Conservation (phyloP, 2,329 filamentous ascomycete genomes). For the Neofusicoccum kwambonambiense region DNA sequence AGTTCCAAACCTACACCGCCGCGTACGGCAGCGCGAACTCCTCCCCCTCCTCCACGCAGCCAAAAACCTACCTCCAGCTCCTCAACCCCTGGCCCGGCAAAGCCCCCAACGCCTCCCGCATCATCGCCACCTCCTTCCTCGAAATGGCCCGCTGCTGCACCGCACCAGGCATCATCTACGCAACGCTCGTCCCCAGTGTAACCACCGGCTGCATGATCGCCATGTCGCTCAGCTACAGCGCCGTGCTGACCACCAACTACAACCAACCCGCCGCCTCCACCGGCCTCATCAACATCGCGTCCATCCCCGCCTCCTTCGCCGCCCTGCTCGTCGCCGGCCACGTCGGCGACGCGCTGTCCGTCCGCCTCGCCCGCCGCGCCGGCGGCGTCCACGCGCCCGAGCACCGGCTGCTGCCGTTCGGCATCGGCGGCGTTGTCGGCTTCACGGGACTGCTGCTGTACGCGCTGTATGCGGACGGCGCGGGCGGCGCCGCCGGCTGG, state of each 20-base stretch:
- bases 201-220: conserved; percentile 38
- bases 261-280: conserved; percentile 29
- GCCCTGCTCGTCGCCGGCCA: conserved; percentile 29
- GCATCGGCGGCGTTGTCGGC: conserved; percentile 24
- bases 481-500: background rate
- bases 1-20: conserved; percentile 27
- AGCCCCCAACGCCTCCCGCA: conserved; percentile 19
- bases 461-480: background rate
- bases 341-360: conserved; percentile 16
- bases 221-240: conserved; percentile 41
- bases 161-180: conserved; percentile 41
- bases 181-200: conserved; percentile 39
- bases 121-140: conserved; percentile 21
- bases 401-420: too few species aligned
- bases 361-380: too few species aligned
- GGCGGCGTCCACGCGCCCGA: too few species aligned
- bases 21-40: background rate
- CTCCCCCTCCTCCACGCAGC: background rate
- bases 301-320: conserved; percentile 22
- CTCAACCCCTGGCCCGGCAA: conserved; percentile 21
- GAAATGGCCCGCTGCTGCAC: conserved; percentile 36
- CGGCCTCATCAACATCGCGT: conserved; percentile 19
- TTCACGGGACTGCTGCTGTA: conserved; percentile 20
- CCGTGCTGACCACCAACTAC: conserved; percentile 35
- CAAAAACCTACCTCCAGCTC: conserved; percentile 20